These are phyloP conservation scores for Rhodotorula babjevae DNA, from an alignment of 768 basidiomycete genomes.

Conservation along the genomic window DNA sequence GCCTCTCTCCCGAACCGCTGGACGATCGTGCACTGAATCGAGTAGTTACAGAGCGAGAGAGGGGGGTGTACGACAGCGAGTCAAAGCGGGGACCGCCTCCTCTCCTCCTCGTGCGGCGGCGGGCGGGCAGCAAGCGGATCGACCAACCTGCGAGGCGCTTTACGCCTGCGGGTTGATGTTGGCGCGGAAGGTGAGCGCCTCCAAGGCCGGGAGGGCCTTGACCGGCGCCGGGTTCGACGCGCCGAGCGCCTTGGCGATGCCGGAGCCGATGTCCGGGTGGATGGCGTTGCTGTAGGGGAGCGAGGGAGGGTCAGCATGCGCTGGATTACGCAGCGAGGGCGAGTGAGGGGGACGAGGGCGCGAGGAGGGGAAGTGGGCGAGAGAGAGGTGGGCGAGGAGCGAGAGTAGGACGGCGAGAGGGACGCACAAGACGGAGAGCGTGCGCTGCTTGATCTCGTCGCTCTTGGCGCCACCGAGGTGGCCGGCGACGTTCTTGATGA, in stretches of 20 bases:
- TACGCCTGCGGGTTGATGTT: constrained; percentile 11
- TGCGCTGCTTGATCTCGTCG: constrained; percentile 45
- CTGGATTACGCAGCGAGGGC: no score
- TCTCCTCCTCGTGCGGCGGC: no score
- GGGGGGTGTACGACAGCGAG: no score
- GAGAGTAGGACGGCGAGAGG: no score
- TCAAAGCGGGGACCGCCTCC: no score
- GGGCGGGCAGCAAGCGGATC: background rate
- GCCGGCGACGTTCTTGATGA: constrained; percentile 49
- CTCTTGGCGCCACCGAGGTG: constrained; percentile 45
- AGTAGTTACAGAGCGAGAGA: no score
- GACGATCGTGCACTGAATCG: no score
- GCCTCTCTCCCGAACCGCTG: no score
- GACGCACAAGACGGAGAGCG: constrained; percentile 54
- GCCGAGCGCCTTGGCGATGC: constrained; percentile 71
- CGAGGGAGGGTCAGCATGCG: background rate
- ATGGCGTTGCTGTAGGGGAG: constrained; percentile 50
- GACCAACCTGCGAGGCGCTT: background rate
- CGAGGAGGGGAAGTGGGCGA: background rate
- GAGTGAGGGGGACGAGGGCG: no score
- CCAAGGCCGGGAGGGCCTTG: constrained; percentile 26
- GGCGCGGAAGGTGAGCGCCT: constrained; percentile 29
- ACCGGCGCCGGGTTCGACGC: constrained; percentile 41
- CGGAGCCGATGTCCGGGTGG: constrained; percentile 66
- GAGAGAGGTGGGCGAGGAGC: no score